Percentiles rank a stretch among this genome's conserved stretches.
phyloP scores from a whole-genome alignment of 2,329 filamentous ascomycete genomes.

The Botrytis hyacinthi region DNA sequence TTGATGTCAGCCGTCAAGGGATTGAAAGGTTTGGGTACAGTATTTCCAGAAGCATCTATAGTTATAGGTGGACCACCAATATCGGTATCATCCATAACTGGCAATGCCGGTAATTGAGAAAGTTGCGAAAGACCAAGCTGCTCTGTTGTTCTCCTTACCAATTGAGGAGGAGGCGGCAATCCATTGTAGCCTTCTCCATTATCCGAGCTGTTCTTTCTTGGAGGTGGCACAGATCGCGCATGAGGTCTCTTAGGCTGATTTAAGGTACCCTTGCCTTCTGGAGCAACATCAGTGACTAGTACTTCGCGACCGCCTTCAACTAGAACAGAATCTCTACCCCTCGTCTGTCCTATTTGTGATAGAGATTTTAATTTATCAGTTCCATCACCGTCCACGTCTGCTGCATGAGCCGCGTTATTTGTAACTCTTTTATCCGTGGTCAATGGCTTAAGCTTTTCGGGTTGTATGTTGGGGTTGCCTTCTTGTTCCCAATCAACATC shows the following conservation, averaged over 20 bases:
- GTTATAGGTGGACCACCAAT: slow-evolving; percentile 71
- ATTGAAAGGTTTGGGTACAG: slow-evolving; percentile 47
- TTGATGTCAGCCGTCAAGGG: slow-evolving; percentile 66
- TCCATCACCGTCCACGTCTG: slow-evolving; percentile 78
- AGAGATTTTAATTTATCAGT: slow-evolving; percentile 71
- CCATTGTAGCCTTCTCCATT: slow-evolving; percentile 44
- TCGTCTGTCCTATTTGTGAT: slow-evolving; percentile 57
- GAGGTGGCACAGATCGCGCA: slow-evolving; percentile 30
- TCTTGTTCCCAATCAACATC: slow-evolving; percentile 53
- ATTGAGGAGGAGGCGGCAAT: slow-evolving; percentile 57
- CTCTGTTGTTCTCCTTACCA: slow-evolving; percentile 61
- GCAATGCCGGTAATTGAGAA: slow-evolving; percentile 69
- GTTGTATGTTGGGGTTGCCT: slow-evolving; percentile 43
- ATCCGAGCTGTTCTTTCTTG: slow-evolving; percentile 25
- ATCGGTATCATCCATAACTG: slow-evolving; percentile 73
- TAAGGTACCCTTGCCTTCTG: slow-evolving; percentile 63
- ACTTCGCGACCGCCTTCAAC: slow-evolving; percentile 68
- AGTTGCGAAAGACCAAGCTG: slow-evolving; percentile 66
- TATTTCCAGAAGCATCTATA: slow-evolving; percentile 52
- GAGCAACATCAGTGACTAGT: slow-evolving; percentile 60
- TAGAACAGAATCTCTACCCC: slow-evolving; percentile 69
- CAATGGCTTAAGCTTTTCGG: slow-evolving; percentile 42
- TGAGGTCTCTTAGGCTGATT: slow-evolving; percentile 49
- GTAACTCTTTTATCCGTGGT: slow-evolving; percentile 56
- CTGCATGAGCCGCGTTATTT: slow-evolving; percentile 60